Base-by-base conservation (phyloP, 371 early-diverging fungal genomes). In the Gilbertella persicaria region DNA sequence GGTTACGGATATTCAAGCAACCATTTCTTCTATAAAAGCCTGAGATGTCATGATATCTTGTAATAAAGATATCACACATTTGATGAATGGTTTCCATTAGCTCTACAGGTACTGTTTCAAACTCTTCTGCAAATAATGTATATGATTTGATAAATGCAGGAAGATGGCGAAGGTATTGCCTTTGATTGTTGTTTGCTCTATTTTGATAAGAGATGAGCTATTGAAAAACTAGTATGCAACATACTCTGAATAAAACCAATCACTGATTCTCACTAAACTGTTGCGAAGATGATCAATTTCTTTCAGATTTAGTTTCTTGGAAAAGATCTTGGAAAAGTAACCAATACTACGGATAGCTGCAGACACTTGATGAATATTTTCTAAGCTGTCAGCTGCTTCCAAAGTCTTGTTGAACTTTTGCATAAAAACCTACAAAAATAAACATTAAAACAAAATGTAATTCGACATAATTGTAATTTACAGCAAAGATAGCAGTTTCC, bases 271-370 rank as follows among this genome's bases (percentile, higher is more conserved):
- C 23, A 86, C 63, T 3, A 90, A 67, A 9, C 73, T 60, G 2
- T 72, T 64, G 4, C 78, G 64, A 8, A 89, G 45, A 2, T 55
- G 46, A 10, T 69, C 60, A 16, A 84, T 61, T 35, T 84, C 79
- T 6, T 72, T 69, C 16, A 53, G 52, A 0, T 64, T 49, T 51
- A 79, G 50, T 13, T 74, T 73, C 10, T 62, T 66, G 38, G 75
- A 77, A 61, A 78, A 85, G 0, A 83, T 80, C n/a, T 71, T 71
- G 0, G 89, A 79, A 53, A 92, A 84, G 48, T 85, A 80, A 0
- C 92, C 92, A 29, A 87, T 77, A 9, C 87, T 85, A 43, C 86
- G 75, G 36, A 92, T 82, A 4, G 88, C 84, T 3, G 84, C 69
- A 2, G 91, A 86, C 1, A 73, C 41, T 16, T 55, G 49, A 14